Percentiles rank a stretch among this genome's conserved stretches.
phyloP scores from a whole-genome alignment of 2,329 filamentous ascomycete species.

The Epichloe uncinata region DNA sequence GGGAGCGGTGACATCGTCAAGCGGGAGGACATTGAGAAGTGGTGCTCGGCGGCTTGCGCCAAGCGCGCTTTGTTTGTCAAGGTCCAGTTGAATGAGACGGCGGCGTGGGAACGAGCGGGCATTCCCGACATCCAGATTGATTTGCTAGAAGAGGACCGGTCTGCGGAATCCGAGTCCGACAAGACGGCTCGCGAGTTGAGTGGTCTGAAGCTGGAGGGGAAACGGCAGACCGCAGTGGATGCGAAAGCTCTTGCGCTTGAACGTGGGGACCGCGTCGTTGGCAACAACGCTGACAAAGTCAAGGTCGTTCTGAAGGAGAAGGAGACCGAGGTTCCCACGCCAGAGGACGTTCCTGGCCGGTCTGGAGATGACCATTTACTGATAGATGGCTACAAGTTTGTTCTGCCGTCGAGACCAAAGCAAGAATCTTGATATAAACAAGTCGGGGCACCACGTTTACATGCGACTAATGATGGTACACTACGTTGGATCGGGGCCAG shows the following conservation, averaged over 20 bases:
- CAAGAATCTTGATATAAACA: background rate
- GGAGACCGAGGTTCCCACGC: constrained; percentile 15
- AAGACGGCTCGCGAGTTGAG: constrained; percentile 24
- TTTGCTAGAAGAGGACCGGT: constrained; percentile 52
- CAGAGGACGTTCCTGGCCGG: constrained; percentile 12
- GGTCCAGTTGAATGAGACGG: constrained; percentile 74
- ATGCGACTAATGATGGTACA: background rate
- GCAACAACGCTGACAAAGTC: constrained; percentile 19
- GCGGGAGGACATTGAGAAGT: constrained; percentile 63
- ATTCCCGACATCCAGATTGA: constrained; percentile 44
- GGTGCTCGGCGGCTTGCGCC: constrained; percentile 74
- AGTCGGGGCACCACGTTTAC: background rate
- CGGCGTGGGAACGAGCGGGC: constrained; percentile 67
- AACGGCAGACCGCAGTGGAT: constrained; percentile 26
- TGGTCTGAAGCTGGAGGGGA: constrained; percentile 30
- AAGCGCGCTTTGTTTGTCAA: constrained; percentile 72
- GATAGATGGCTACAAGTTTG: constrained; percentile 38
- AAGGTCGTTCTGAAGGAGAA: constrained; percentile 41
- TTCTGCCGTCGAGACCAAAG: constrained; percentile 11
- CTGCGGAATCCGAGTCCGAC: constrained; percentile 29
- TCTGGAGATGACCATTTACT: constrained; percentile 29
- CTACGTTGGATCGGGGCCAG: background rate
- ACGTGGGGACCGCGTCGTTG: constrained; percentile 23
- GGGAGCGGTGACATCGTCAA: constrained; percentile 46
- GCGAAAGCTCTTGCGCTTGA: constrained; percentile 36